Evolutionary conservation across 257 asterid species (phyloP), one percentile per base, ranked within the genome.

Genomic region (Cinchona pubescens): DNA sequence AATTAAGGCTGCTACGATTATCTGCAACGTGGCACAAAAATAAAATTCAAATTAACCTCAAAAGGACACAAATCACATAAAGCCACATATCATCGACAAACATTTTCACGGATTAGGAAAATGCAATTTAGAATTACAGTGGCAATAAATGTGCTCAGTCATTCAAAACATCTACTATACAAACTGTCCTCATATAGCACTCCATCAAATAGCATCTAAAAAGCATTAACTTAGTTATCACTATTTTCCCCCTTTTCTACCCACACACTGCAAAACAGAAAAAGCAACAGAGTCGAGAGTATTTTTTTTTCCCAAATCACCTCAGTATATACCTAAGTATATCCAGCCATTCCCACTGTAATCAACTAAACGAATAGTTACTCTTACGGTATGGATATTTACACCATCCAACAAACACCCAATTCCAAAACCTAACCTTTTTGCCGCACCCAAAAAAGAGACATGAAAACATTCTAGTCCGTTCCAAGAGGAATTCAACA

Each of bases 1-100:
- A 9, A 42, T 83, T 89, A 35, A 63, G 79, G 75, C 87, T 78
- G 61, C 79, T 64, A 12, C 90, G 83, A 62, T 84, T 62, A 83
- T 87, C 94, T 90, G 62, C 66, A 79, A 30, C 48, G 23, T n/a
- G 62, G 62, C 25, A 79, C 51, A 10, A n/a, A 58, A 58, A 5
- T 49, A 16, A 59, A 75, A 45, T 45, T 27, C 60, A 45, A 18
- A 25, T 32, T 45, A 53, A 48, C 25, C 30, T 11, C 7, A 21
- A 14, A 12, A 45, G 18, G 15, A 7, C 29, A 68, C n/a, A 8
- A 14, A 51, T 45, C 62, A 48, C 21, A 25, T 23, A 68, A 27
- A 18, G 27, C 7, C 19, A 27, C 9, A 18, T 3, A 69, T 23
- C 21, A 38, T 21, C 21, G 0, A 58, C 25, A 40, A 0, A 40